Evolutionary conservation across 2,329 filamentous ascomycete genomes (phyloP), one percentile per base, ranked within the genome.

Genomic region (Cylindrodendrum hubeiense): DNA sequence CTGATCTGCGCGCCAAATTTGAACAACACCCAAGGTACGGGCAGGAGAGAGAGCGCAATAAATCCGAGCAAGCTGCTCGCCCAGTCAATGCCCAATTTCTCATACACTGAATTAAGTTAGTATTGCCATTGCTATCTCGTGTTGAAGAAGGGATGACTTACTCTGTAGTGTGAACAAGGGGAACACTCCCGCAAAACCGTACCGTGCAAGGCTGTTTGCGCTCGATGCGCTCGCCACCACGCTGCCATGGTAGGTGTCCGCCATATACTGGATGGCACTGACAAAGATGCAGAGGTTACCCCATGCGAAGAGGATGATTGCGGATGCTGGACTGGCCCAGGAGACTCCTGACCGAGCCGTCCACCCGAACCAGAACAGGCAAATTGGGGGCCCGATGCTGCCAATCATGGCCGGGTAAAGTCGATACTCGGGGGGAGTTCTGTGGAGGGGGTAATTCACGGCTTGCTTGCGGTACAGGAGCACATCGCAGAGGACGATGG

Each of bases 351-450:
- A 62, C 5, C 80, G 75, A 0, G 85, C 84, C 1, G 85, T 84
- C 88, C 88, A 90, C 1, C 83, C 87, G 67, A 89, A 89, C 86
- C 88, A 89, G 71, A 90, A 89, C 10, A 90, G 73, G 0, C 83
- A 83, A 0, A 86, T 55, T 1, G 87, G 86, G 7, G 89, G 74
- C 0, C 84, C 83, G 15, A 87, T 46, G 63, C 85, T 85, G 1
- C 87, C 88, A 9, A 89, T 76, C 85, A 90, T 89, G 17, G 87
- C 86, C 1, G 84, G 82, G 63, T 88, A 86, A 12, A 91, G 78
- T 0, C 89, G 80, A 64, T 90, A 80, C 75, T 91, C 88, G 0
- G 88, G 87, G 0, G 82, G 81, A 0, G 84, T 80, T 26, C 74
- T 73, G 26, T 79, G 71, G 1, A 75, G 75, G 0, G 79, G 78